Conservation (phyloP, 2,329 filamentous ascomycete species). For the Xylariaceae sp. region DNA sequence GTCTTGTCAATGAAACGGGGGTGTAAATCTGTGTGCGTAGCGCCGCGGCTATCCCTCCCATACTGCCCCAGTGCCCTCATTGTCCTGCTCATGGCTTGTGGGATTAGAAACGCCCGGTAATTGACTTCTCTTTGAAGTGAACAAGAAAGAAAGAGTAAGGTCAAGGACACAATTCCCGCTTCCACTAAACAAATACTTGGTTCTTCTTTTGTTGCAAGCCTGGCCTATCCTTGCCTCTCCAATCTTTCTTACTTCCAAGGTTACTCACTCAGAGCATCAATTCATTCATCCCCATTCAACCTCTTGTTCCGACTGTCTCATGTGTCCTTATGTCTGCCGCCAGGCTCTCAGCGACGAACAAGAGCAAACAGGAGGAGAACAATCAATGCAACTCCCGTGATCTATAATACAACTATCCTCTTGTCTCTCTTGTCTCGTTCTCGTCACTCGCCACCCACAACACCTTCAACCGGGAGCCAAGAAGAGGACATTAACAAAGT, state of each 20-base stretch:
- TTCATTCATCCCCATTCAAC: slow-evolving; percentile 6
- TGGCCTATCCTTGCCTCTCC: slow-evolving; percentile 3
- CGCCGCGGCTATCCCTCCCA: slow-evolving; percentile 3
- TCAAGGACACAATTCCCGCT: slow-evolving; percentile 15
- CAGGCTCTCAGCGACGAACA: slow-evolving; percentile 10
- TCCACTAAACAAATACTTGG: slow-evolving; percentile 19
- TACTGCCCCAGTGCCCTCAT: slow-evolving; percentile 9
- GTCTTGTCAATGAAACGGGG: slow-evolving; percentile 5
- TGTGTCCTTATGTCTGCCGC: slow-evolving; percentile 6
- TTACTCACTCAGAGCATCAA: slow-evolving; percentile 2
- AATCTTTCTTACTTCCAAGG: neutral
- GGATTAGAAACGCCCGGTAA: neutral
- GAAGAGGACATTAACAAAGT: slow-evolving; percentile 2
- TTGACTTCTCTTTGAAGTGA: slow-evolving; percentile 13
- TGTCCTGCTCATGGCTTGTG: slow-evolving; percentile 11
- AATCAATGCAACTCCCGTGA: slow-evolving; percentile 15
- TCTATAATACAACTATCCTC: slow-evolving; percentile 15
- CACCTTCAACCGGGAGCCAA: slow-evolving; percentile 1
- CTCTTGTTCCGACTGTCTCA: slow-evolving; percentile 17
- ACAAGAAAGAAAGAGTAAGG: slow-evolving; percentile 14
- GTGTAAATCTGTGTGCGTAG: slow-evolving; percentile 9
- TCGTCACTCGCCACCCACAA: slow-evolving; percentile 9
- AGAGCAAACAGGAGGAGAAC: slow-evolving; percentile 12
- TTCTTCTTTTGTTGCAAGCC: slow-evolving; percentile 7
- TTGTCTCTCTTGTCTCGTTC: slow-evolving; percentile 19